Percentiles rank a stretch among this genome's conserved stretches.
phyloP scores from a whole-genome alignment of 108 stramenopile genomes.

The Nitzschia sp. region DNA sequence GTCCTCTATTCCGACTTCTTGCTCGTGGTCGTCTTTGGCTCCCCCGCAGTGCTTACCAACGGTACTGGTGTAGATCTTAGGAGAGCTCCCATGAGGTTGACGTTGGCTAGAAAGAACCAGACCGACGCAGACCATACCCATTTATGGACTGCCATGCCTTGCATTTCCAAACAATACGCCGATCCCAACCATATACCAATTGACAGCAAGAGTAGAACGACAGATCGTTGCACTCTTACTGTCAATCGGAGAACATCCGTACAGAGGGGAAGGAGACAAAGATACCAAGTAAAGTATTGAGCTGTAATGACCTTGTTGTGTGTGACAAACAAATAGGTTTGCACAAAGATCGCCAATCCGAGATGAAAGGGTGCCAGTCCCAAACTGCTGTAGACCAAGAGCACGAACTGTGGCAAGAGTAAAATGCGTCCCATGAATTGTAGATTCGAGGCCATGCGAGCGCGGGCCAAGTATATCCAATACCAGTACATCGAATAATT shows the following conservation, averaged over 20 bases:
- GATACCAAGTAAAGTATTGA: constrained; percentile 98
- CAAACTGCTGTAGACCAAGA: constrained; percentile 71
- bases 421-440: constrained; percentile 44
- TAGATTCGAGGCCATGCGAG: constrained; percentile 24
- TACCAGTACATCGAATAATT: constrained; percentile 74
- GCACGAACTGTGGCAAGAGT: constrained; percentile 77
- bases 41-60: no score
- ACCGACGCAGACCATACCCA: constrained; percentile 78
- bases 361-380: constrained; percentile 73
- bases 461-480: constrained; percentile 88
- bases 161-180: constrained; percentile 87
- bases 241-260: constrained; percentile 45
- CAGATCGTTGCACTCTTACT: constrained; percentile 23
- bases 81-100: constrained; percentile 65
- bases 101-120: constrained; percentile 72
- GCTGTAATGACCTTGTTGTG: constrained; percentile 99
- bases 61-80: constrained; percentile 25
- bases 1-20: no score
- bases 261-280: constrained; percentile 83
- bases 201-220: constrained; percentile 37
- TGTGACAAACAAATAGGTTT: constrained; percentile 95
- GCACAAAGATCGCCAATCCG: constrained; percentile 77
- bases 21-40: no score
- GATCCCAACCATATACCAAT: constrained; percentile 71
- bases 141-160: constrained; percentile 67